Evolutionary conservation across 2,329 filamentous ascomycete species (phyloP).

Genomic region (Trichoderma arundinaceum): DNA sequence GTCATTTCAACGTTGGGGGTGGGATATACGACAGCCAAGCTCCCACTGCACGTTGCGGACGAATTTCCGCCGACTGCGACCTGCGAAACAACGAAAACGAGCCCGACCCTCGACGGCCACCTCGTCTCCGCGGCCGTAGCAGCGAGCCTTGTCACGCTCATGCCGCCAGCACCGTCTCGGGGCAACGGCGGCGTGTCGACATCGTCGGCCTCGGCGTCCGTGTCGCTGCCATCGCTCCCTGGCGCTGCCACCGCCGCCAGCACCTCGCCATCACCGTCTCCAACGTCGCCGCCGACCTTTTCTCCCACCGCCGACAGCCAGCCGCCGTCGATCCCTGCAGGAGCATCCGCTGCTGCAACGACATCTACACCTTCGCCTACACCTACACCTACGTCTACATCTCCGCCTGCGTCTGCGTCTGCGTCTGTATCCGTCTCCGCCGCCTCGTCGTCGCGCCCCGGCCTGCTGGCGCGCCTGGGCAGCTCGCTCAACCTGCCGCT

Average conservation of each 20-base stretch:
- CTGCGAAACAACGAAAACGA: constrained; percentile 11
- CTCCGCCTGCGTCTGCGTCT: not conserved
- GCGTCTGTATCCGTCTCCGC: constrained; percentile 41
- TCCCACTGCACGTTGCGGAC: too few species aligned
- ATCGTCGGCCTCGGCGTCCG: constrained; percentile 35
- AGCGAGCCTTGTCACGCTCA: constrained; percentile 32
- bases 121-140: constrained; percentile 17
- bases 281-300: constrained; percentile 33
- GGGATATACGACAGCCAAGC: too few species aligned
- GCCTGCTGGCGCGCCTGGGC: constrained; percentile 59
- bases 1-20: too few species aligned
- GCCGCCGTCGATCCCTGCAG: constrained; percentile 17
- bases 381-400: constrained; percentile 1
- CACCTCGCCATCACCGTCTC: constrained; percentile 34
- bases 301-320: constrained; percentile 4
- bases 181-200: constrained; percentile 36
- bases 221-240: constrained; percentile 36
- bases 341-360: not conserved
- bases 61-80: not conserved
- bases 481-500: constrained; percentile 52
- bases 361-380: not conserved
- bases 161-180: constrained; percentile 36
- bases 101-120: not conserved
- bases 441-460: constrained; percentile 42
- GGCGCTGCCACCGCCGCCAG: constrained; percentile 7